phyloP scores from a whole-genome alignment of 1,284 basidiomycete species.

The Heterobasidion annosum region DNA sequence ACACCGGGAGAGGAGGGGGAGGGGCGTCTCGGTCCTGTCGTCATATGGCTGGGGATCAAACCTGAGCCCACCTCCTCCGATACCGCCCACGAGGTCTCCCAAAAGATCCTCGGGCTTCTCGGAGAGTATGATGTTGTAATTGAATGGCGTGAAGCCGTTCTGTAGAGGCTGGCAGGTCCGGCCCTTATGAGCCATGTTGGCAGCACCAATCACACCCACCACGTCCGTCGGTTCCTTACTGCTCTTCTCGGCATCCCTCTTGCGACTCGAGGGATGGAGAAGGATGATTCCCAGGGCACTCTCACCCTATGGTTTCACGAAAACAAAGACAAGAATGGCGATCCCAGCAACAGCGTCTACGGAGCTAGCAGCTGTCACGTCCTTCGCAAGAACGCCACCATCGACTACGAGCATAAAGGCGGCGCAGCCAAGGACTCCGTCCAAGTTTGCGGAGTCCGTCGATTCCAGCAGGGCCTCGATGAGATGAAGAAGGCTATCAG shows the following conservation, averaged over 20 bases:
- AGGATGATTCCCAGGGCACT: constrained; percentile 22
- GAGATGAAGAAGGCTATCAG: background rate
- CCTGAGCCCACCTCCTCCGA: constrained; percentile 26
- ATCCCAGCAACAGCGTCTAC: constrained; percentile 24
- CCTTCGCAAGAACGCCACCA: constrained; percentile 20
- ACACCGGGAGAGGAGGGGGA: constrained; percentile 18
- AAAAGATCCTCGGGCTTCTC: constrained; percentile 25
- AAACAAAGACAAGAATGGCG: constrained; percentile 20
- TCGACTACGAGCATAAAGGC: constrained; percentile 21
- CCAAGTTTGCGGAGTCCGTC: constrained; percentile 13
- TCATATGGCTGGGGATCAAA: constrained; percentile 28
- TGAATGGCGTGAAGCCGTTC: constrained; percentile 28
- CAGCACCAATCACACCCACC: constrained; percentile 18
- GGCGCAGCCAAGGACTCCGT: constrained; percentile 20
- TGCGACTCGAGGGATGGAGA: constrained; percentile 18
- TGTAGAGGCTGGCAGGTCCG: constrained; percentile 15
- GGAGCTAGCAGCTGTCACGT: constrained; percentile 30
- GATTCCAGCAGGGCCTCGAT: constrained; percentile 5
- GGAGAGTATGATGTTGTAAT: constrained; percentile 24
- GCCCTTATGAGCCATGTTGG: constrained; percentile 15
- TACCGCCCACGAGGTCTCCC: constrained; percentile 26
- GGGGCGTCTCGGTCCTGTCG: constrained; percentile 26
- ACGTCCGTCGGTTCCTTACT: constrained; percentile 21
- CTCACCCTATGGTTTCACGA: constrained; percentile 28
- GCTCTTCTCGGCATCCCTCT: constrained; percentile 23